These are phyloP conservation scores for Fusarium staphyleae DNA, from an alignment of 2,329 filamentous ascomycete species.

Conservation along the genomic window DNA sequence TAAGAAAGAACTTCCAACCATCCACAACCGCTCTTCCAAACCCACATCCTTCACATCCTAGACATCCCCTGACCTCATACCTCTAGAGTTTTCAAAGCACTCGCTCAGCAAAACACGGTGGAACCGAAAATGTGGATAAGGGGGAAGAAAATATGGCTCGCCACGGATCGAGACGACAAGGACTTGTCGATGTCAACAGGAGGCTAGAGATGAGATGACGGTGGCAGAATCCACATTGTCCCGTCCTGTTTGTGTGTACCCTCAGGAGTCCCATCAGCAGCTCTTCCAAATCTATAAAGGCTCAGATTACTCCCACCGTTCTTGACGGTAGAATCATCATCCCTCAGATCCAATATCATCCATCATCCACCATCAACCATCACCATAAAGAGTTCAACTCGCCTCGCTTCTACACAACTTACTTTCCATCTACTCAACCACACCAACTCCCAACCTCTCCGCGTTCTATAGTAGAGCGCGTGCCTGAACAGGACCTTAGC, in stretches of 20 bases:
- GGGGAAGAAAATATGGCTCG: conserved; percentile 25
- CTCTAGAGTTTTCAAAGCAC: conserved; percentile 29
- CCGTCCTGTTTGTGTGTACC: conserved; percentile 12
- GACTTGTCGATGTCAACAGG: conserved; percentile 27
- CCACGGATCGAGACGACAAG: conserved; percentile 36
- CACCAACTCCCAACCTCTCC: background rate
- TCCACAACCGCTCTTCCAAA: conserved; percentile 4
- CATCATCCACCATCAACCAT: conserved; percentile 28
- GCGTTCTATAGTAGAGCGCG: conserved; percentile 22
- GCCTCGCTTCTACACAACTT: background rate
- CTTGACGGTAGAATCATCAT: conserved; percentile 47
- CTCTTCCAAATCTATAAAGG: conserved; percentile 45
- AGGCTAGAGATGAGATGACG: conserved; percentile 29
- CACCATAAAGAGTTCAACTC: conserved; percentile 18
- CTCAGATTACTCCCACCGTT: conserved; percentile 48
- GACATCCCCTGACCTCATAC: conserved; percentile 39
- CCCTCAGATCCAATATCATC: conserved; percentile 18
- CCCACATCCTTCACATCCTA: background rate
- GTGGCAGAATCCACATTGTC: conserved; percentile 11
- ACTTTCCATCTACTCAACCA: background rate
- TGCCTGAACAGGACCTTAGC: conserved; percentile 34
- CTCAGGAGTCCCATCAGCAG: conserved; percentile 26
- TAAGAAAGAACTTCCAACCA: background rate
- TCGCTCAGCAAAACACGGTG: conserved; percentile 23
- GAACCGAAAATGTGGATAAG: conserved; percentile 40